Base-by-base conservation (phyloP, 179 eudicot species). In the Beta corolliflora region DNA sequence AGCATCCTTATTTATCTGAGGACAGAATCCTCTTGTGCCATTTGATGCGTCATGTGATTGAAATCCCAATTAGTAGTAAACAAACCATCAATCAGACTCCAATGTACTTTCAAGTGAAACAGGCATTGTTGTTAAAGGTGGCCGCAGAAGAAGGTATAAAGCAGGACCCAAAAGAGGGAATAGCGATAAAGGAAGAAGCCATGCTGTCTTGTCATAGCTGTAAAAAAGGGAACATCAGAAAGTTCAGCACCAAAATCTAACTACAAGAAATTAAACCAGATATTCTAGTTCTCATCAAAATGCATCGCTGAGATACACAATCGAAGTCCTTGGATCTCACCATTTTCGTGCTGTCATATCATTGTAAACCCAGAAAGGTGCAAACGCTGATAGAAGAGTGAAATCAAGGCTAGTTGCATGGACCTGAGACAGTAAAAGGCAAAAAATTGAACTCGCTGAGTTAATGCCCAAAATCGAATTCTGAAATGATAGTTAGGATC, bases 311-410 rank as follows among this genome's bases (percentile, higher is more conserved):
- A 45, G 50, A 46, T 23, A 36, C 52, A 61, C 5, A 31, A 58
- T 44, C 14, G 7, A 36, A 29, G 61, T 8, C 13, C 5, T 19
- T 25, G 44, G 63, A 81, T 56, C 87, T 86, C 84, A 94, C 99
- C 98, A 91, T 89, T 91, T 92, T 53, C 98, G 88, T 44, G 89
- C 82, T 74, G 92, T 96, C 97, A 96, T 96, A 53, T 96, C 99
- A 73, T 92, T 94, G 92, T 94, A 96, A 71, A 96, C 93, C 98
- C 99, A 94, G 80, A 96, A 96, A 71, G 98, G 99, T 60, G 99
- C 97, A 60, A 94, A 96, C 5, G 93, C 83, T 0, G 97, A 92
- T 41, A 92, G 87, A 54, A 96, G 93, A 73, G 83, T 78, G 83
- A 94, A 96, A 88, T 96, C 98, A 66, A 96, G 88, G 88, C 84